Evolutionary conservation across 306 rosid genomes (phyloP), one percentile per base, ranked within the genome.

Genomic region (Argentina anserina): DNA sequence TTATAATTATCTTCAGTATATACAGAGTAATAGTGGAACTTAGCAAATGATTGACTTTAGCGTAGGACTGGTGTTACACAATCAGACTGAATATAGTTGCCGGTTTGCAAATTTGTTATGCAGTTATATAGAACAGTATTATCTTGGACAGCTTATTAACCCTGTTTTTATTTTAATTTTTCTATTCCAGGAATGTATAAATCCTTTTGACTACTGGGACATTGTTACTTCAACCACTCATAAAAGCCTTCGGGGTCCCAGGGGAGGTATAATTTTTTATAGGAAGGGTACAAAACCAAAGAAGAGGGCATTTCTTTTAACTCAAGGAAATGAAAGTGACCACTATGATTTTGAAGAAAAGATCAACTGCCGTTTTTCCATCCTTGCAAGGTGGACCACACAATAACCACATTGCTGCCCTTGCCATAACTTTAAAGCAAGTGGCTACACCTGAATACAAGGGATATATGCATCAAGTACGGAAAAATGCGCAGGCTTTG

Each of bases 371-470:
- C 40, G 98, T 94, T 56, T 91, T 91, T 42, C 96, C 98, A 70
- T 92, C 98, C 42, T 29, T 91, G 86, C 98, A 94, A 88, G 98
- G 98, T 40, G 98, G 98, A 25, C 98, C 98, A 0, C 98, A 94
- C 86, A 94, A 94, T 84, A 94, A 94, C 79, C 97, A 94, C 68
- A 91, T 88, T 69, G 98, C 97, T 69, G 98, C 98, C 4, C 98
- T 94, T 78, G 97, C 98, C 67, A 90, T 94, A 70, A 96, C 98
- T 46, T 85, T 94, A 68, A 94, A 86, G 78, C 97, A 94, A 84
- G 96, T 88, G 76, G 96, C 94, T 60, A 84, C 93, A 70, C 87
- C 92, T 7, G 96, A 85, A 79, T 94, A 82, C 76, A 89, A 87
- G 88, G 89, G 86, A 56, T 94, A 91, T 75, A 89, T 94, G 96